A percentile compares a stretch with the other conserved stretches of the same genome.
These are phyloP conservation scores for Laetiporus sulphureus DNA, from an alignment of 1,284 basidiomycete genomes.

Conservation along the genomic window DNA sequence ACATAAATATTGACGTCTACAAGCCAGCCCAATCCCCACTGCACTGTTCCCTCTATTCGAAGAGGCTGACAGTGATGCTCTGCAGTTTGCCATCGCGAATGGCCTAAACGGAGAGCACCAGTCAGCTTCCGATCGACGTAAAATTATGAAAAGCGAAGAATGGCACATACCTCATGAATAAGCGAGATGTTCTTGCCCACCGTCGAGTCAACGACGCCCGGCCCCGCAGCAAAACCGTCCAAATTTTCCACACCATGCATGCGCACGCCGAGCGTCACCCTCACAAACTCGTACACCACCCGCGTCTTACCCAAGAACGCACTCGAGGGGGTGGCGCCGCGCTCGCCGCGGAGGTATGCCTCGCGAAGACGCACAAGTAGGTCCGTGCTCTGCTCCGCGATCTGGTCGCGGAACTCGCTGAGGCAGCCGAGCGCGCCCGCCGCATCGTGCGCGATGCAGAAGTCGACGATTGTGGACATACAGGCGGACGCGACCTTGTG, in stretches of 20 bases:
- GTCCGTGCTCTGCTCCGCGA: conserved; percentile 38
- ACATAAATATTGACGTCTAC: background rate
- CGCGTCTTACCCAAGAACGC: conserved; percentile 56
- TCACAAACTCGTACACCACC: conserved; percentile 65
- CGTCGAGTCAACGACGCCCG: conserved; percentile 53
- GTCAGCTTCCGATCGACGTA: background rate
- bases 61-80: conserved; percentile 45
- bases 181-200: conserved; percentile 60
- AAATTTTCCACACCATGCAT: conserved; percentile 75
- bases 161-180: conserved; percentile 49
- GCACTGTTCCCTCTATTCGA: conserved; percentile 23
- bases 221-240: conserved; percentile 44
- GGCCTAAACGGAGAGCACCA: conserved; percentile 28
- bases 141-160: conserved; percentile 8
- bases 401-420: conserved; percentile 42
- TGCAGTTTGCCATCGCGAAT: conserved; percentile 71
- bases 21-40: background rate
- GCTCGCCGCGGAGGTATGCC: conserved; percentile 47
- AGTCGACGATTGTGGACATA: conserved; percentile 55
- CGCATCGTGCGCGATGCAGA: conserved; percentile 34
- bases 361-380: conserved; percentile 44
- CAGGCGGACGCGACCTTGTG: conserved; percentile 55
- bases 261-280: conserved; percentile 54
- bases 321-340: conserved; percentile 53
- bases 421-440: conserved; percentile 29